phyloP scores from a whole-genome alignment of 1,139 yeast species.

The Scheffersomyces quercinus region DNA sequence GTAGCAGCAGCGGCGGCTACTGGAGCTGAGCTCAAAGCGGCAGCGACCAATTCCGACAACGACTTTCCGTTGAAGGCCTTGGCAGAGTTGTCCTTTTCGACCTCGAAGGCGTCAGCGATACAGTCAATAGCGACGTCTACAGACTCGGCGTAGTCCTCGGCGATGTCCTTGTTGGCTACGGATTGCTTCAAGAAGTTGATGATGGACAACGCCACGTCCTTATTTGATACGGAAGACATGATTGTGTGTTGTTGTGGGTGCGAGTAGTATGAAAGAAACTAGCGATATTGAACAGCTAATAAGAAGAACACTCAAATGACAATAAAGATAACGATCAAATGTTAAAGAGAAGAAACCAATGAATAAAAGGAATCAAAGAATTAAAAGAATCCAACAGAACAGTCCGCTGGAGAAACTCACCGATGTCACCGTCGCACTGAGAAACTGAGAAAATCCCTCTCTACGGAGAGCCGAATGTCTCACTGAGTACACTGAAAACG shows the following conservation, averaged over 20 bases:
- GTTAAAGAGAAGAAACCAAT: too few relatives aligned
- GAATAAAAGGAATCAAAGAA: too few relatives aligned
- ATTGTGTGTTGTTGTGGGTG: not conserved
- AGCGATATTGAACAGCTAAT: too few relatives aligned
- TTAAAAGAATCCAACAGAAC: too few relatives aligned
- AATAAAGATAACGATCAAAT: too few relatives aligned
- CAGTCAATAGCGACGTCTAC: slow-evolving; percentile 94
- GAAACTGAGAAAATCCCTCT: too few relatives aligned
- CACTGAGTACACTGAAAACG: too few relatives aligned
- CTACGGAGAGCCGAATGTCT: too few relatives aligned
- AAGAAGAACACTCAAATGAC: too few relatives aligned
- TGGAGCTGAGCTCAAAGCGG: slow-evolving; percentile 13
- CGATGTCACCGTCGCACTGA: too few relatives aligned
- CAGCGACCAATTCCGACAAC: slow-evolving; percentile 47
- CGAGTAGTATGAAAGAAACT: not conserved
- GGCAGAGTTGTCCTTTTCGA: slow-evolving; percentile 51
- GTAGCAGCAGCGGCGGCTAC: slow-evolving; percentile 20
- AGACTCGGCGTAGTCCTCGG: slow-evolving; percentile 86
- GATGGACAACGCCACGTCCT: slow-evolving; percentile 75
- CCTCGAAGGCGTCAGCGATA: slow-evolving; percentile 82
- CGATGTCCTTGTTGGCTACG: slow-evolving; percentile 61
- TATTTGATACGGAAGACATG: slow-evolving; percentile 40
- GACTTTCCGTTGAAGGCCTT: slow-evolving; percentile 49
- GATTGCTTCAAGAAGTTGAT: slow-evolving; percentile 68
- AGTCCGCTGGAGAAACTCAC: too few relatives aligned